Evolutionary conservation across 768 basidiomycete species (phyloP).

Genomic region (Xerocomellus amylosporus): DNA sequence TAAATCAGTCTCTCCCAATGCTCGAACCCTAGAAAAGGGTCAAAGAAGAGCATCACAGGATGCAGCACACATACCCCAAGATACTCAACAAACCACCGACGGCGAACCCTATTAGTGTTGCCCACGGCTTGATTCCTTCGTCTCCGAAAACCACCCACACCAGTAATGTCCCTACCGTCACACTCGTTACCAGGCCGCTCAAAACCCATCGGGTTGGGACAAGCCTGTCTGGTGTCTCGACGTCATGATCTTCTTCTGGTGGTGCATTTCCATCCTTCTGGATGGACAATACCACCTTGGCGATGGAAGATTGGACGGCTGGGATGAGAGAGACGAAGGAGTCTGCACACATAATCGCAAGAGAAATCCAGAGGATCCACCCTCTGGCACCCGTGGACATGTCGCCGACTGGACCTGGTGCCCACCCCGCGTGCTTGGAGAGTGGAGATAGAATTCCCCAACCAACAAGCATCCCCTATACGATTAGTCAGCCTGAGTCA

Average conservation of each 20-base stretch:
- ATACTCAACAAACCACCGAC: slow-evolving; percentile 83
- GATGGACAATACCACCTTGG: slow-evolving; percentile 32
- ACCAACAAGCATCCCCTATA: slow-evolving; percentile 91
- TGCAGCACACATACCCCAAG: slow-evolving; percentile 61
- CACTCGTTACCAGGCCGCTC: slow-evolving; percentile 59
- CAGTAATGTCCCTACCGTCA: slow-evolving; percentile 66
- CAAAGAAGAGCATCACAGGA: slow-evolving; percentile 1
- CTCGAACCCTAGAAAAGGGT: slow-evolving; percentile 64
- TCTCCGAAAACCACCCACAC: slow-evolving; percentile 89
- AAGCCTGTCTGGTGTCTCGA: slow-evolving; percentile 74
- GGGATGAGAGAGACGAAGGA: slow-evolving; percentile 83
- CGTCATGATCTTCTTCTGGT: slow-evolving; percentile 50
- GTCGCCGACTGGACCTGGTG: slow-evolving; percentile 86
- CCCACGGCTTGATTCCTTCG: slow-evolving; percentile 94
- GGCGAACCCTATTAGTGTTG: slow-evolving; percentile 79
- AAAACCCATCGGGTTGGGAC: slow-evolving; percentile 81
- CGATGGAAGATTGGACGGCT: slow-evolving; percentile 55
- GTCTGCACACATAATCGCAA: slow-evolving; percentile 96
- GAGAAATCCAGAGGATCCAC: slow-evolving; percentile 95
- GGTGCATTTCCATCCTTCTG: slow-evolving; percentile 24
- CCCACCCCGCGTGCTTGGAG: slow-evolving; percentile 82
- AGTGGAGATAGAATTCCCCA: slow-evolving; percentile 94
- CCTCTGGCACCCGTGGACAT: slow-evolving; percentile 88
- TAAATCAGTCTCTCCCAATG: slow-evolving; percentile 93
- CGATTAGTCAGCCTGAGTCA: not conserved